These are phyloP conservation scores for Lasiodiplodia theobromae DNA, from an alignment of 2,329 filamentous ascomycete species.

Conservation along the genomic window DNA sequence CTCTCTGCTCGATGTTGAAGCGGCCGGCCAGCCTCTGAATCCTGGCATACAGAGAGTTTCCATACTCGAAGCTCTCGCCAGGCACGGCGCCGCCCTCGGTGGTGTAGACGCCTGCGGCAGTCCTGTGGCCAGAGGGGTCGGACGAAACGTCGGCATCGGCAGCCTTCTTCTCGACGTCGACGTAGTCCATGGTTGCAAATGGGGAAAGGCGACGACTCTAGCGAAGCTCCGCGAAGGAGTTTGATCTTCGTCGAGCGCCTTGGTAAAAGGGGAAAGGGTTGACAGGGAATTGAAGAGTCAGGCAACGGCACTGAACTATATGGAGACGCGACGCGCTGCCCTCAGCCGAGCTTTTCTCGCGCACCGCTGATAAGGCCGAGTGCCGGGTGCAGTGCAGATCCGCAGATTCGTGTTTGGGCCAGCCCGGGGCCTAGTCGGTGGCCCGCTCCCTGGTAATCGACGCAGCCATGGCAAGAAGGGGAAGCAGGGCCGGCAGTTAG, in stretches of 20 bases:
- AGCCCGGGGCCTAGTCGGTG: slow-evolving; percentile 6
- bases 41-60: slow-evolving; percentile 63
- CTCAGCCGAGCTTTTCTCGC: slow-evolving; percentile 22
- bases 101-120: slow-evolving; percentile 31
- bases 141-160: slow-evolving; percentile 39
- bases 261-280: neutral
- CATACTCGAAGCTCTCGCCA: slow-evolving; percentile 66
- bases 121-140: slow-evolving; percentile 33
- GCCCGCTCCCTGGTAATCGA: too few species aligned
- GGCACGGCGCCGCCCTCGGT: slow-evolving; percentile 59
- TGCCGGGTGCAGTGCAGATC: slow-evolving; percentile 10
- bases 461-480: neutral
- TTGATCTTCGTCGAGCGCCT: slow-evolving; percentile 27
- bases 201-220: neutral
- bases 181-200: slow-evolving; percentile 29
- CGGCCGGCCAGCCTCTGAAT: slow-evolving; percentile 69
- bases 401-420: slow-evolving; percentile 27
- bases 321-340: neutral
- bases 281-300: slow-evolving; percentile 4
- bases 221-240: slow-evolving; percentile 31
- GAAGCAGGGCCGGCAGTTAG: slow-evolving; percentile 18
- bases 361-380: slow-evolving; percentile 28
- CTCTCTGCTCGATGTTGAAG: slow-evolving; percentile 74
- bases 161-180: slow-evolving; percentile 38
- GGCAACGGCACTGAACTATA: slow-evolving; percentile 4